Evolutionary conservation across 257 asterid species (phyloP), one percentile per base, ranked within the genome.

Genomic region (Datura wrightii): DNA sequence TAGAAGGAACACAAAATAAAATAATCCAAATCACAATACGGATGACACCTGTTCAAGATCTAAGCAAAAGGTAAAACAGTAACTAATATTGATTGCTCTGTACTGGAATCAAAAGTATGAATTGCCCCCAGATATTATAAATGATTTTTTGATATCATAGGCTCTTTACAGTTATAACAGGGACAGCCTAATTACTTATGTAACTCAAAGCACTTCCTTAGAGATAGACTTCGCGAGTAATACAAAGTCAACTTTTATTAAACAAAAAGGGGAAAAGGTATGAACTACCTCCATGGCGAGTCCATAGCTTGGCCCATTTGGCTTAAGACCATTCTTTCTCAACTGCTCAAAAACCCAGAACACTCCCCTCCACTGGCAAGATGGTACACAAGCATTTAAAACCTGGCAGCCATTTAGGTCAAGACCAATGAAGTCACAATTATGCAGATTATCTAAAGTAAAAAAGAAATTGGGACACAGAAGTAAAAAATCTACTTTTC

Each of bases 281-380:
- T 65, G 39, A 48, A 71, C 39, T 88, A 96, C 99, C 98, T 97
- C 99, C 99, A 97, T 97, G 52, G 98, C 97, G 31, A 97, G 94
- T 50, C 99, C 99, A 89, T 90, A 97, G 84, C 94, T 97, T 83
- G 99, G 96, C 86, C 97, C 98, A 86, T 95, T 92, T 79, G 99
- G 98, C 85, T 89, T 90, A 79, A 93, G 93, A 79, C 97, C 93
- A 50, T 83, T 86, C 88, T 90, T 94, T 84, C 99, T 94, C 89
- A 97, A 19, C 92, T 97, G 94, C 72, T 94, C 94, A 90, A 94
- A 94, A 54, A 94, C 99, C 99, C 99, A 95, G 6, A 92, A 91
- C 31, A 97, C 99, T 80, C 99, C 99, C 89, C 87, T 97, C 99
- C 98, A 97, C 86, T 95, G 98, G 86, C 92, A 89, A 52, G 92